phyloP scores from a whole-genome alignment of 2,329 filamentous ascomycete species.

The Zelopaecilomyces penicillatus region DNA sequence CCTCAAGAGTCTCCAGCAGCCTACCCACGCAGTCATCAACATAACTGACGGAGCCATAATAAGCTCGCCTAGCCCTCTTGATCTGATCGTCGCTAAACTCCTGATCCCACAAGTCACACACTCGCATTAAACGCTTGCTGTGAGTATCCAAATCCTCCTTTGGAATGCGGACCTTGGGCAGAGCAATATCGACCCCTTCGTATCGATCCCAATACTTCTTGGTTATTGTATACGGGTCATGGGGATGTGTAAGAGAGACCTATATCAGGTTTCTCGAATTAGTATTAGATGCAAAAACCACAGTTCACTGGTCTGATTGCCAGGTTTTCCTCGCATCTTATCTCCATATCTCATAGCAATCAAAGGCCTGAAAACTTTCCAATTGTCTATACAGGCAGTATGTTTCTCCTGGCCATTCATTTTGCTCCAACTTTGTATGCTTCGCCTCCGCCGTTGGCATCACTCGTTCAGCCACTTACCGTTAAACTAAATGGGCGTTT shows the following conservation, averaged over 20 bases:
- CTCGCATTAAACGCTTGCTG: slow-evolving; percentile 77
- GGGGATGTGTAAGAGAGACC: slow-evolving; percentile 86
- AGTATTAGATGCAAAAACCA: too few species aligned
- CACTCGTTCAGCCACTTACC: slow-evolving; percentile 22
- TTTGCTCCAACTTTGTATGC: too few species aligned
- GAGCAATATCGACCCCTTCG: slow-evolving; percentile 75
- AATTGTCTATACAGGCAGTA: background rate
- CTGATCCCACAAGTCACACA: slow-evolving; percentile 78
- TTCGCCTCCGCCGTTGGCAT: background rate
- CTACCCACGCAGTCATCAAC: slow-evolving; percentile 89
- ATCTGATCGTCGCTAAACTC: slow-evolving; percentile 80
- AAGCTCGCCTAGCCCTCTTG: slow-evolving; percentile 75
- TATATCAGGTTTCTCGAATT: slow-evolving; percentile 13
- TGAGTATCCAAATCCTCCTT: slow-evolving; percentile 80
- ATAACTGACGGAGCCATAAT: slow-evolving; percentile 89
- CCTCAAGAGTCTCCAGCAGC: slow-evolving; percentile 66
- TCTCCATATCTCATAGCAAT: background rate
- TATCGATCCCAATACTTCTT: slow-evolving; percentile 91
- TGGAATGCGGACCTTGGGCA: slow-evolving; percentile 70
- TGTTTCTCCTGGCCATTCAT: too few species aligned
- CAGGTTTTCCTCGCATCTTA: background rate
- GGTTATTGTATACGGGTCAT: slow-evolving; percentile 92
- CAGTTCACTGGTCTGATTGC: too few species aligned
- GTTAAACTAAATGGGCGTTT: slow-evolving; percentile 80
- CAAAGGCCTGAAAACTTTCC: background rate